phyloP scores from a whole-genome alignment of 371 early-diverging fungal species.

The Rhizopus sp. region DNA sequence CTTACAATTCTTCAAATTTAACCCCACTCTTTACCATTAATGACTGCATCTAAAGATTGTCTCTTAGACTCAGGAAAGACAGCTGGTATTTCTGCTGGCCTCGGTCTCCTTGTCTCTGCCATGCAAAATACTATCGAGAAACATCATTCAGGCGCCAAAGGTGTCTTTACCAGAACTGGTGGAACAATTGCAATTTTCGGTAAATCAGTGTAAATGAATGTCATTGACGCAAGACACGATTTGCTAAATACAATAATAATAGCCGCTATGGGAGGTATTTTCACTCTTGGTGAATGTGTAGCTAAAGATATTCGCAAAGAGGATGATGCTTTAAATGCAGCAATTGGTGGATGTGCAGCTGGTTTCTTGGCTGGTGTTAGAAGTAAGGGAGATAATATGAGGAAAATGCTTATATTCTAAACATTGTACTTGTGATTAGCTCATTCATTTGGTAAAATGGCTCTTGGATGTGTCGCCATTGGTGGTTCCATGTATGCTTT shows the following conservation, averaged over 20 bases:
- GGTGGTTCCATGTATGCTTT: conserved; percentile 73
- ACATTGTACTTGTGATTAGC: conserved; percentile 28
- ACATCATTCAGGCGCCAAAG: conserved; percentile 66
- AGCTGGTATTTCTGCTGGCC: conserved; percentile 60
- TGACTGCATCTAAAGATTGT: conserved; percentile 56
- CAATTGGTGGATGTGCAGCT: conserved; percentile 75
- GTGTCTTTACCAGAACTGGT: conserved; percentile 69
- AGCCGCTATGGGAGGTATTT: conserved; percentile 84
- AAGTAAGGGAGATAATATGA: conserved; percentile 32
- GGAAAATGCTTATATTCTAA: not conserved
- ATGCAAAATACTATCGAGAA: conserved; percentile 72
- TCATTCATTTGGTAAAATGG: conserved; percentile 61
- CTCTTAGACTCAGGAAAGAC: conserved; percentile 58
- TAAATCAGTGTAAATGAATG: conserved; percentile 29
- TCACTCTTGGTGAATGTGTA: conserved; percentile 67
- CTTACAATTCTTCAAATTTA: conserved; percentile 1
- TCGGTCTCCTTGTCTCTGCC: conserved; percentile 71
- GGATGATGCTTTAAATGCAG: conserved; percentile 73
- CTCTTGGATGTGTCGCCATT: conserved; percentile 65
- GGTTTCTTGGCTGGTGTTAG: conserved; percentile 73
- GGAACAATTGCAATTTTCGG: conserved; percentile 74
- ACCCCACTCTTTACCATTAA: conserved; percentile 9
- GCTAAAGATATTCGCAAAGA: conserved; percentile 62
- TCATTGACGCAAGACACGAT: not conserved
- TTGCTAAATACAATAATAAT: conserved; percentile 4